A percentile compares a stretch with the other conserved stretches of the same genome.
These are phyloP conservation scores for Coprinopsis cinerea DNA, from an alignment of 768 basidiomycete species.

Conservation along the genomic window DNA sequence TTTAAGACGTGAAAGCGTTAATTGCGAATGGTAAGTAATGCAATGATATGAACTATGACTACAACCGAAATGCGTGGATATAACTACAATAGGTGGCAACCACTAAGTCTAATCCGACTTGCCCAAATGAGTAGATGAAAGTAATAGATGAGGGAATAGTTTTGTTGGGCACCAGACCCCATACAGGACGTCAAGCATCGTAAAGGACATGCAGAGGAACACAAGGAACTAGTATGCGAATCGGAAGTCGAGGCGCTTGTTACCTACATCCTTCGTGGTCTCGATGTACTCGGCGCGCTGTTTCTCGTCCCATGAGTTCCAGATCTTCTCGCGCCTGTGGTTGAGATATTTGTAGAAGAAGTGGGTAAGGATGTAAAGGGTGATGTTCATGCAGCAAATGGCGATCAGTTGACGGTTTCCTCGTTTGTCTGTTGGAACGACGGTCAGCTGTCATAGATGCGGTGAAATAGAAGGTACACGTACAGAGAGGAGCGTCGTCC, in stretches of 20 bases:
- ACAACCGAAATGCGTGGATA: too few relatives aligned
- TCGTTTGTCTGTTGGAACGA: slow-evolving; percentile 38
- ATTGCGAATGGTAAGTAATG: not conserved
- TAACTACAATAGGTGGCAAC: too few relatives aligned
- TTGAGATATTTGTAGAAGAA: slow-evolving; percentile 53
- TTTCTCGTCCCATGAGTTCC: slow-evolving; percentile 47
- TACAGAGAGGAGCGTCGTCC: slow-evolving; percentile 43
- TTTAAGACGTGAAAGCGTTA: too few relatives aligned
- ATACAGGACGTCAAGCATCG: too few relatives aligned
- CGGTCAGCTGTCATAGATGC: not conserved
- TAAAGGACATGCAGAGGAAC: not conserved
- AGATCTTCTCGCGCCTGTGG: slow-evolving; percentile 39
- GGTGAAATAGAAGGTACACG: slow-evolving; percentile 9
- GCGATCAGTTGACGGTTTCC: slow-evolving; percentile 53
- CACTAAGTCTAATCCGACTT: too few relatives aligned
- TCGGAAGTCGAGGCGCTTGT: slow-evolving; percentile 54
- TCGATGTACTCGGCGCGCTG: slow-evolving; percentile 52
- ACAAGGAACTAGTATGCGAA: slow-evolving; percentile 44
- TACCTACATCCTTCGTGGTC: slow-evolving; percentile 58
- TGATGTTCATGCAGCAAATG: slow-evolving; percentile 49
- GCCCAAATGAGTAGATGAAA: too few relatives aligned
- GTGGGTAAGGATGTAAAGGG: slow-evolving; percentile 43
- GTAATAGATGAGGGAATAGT: too few relatives aligned
- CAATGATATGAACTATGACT: too few relatives aligned
- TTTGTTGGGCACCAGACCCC: too few relatives aligned